A percentile compares a stretch with the other conserved stretches of the same genome.
Conservation (phyloP, 2,329 filamentous ascomycete genomes). For the Exophiala oligosperma region DNA sequence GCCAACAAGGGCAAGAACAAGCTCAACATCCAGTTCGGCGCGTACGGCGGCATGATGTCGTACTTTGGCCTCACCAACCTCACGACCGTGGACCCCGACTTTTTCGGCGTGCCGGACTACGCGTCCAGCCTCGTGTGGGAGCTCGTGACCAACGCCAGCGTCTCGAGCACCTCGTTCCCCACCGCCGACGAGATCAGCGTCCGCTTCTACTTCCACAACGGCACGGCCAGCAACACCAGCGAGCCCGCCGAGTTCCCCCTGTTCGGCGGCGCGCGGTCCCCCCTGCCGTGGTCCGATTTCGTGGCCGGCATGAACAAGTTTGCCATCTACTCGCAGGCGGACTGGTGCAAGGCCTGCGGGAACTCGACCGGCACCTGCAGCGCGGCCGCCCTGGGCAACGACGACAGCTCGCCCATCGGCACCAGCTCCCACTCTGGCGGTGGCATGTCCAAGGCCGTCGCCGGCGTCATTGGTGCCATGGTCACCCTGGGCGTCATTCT, state of each 20-base stretch:
- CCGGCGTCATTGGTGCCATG: constrained; percentile 76
- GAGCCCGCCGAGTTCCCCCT: constrained; percentile 57
- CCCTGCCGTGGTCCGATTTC: constrained; percentile 71
- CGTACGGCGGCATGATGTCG: constrained; percentile 61
- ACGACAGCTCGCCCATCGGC: constrained; percentile 31
- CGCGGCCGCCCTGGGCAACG: constrained; percentile 33
- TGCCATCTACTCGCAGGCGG: constrained; percentile 61
- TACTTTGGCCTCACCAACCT: constrained; percentile 63
- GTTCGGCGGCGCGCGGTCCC: constrained; percentile 56
- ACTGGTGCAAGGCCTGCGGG: constrained; percentile 77
- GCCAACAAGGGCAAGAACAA: constrained; percentile 39
- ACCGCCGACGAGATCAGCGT: constrained; percentile 51
- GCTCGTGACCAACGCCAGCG: constrained; percentile 54
- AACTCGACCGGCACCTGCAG: constrained; percentile 70
- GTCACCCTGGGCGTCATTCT: constrained; percentile 66
- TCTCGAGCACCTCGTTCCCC: constrained; percentile 42
- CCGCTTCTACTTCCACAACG: constrained; percentile 64
- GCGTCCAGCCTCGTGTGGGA: constrained; percentile 81
- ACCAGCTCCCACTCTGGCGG: constrained; percentile 37
- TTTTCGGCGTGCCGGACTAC: constrained; percentile 79
- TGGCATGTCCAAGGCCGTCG: constrained; percentile 68
- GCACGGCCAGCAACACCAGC: constrained; percentile 49
- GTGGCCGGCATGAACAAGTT: constrained; percentile 63
- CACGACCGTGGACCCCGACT: constrained; percentile 55
- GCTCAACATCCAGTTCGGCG: constrained; percentile 59